Evolutionary conservation across 2,329 filamentous ascomycete genomes (phyloP), one percentile per base, ranked within the genome.

Genomic region (Penicillium sp.): DNA sequence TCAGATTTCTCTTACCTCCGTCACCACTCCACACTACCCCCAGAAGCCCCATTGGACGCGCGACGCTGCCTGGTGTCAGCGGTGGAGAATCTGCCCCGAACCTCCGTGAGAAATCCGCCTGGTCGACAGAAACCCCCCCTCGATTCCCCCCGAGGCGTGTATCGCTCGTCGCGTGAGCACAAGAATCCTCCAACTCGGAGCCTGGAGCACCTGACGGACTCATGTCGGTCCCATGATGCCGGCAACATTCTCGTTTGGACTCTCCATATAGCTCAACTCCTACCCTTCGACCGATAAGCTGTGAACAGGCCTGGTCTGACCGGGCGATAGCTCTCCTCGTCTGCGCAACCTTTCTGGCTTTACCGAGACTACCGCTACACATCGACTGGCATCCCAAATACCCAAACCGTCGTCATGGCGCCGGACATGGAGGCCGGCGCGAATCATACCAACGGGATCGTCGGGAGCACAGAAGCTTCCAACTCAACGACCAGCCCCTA

Each of bases 401-500:
- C 21, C 21, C 13, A 26, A 26, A 45, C 8, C 40, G 30, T 45
- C 49, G 54, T 39, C 37, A 68, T 64, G 63, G 59, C 54, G 46
- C 55, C 59, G 44, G 56, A 60, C 29, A 64, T 61, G 56, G 61
- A 58, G 39, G 48, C 52, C 24, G 52, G 54, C 47, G 46, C 52
- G 53, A 63, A 48, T 46, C 60, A 63, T 46, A 52, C 44, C 44
- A 65, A 66, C 46, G 66, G 62, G 41, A 52, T 52, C 24, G 39
- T 52, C 26, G 52, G 40, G 7, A 39, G 46, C 24, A 39, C 44
- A 41, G 37, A 53, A 47, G 46, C 36, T 43, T 52, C 55, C 29
- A 36, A 40, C 17, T 44, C 52, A 15, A 54, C 40, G 8, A 15
- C 51, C 45, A 70, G 66, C 51, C 68, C 70, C 6, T 73, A 74